Base-by-base conservation (phyloP, 1,139 yeast species). In the Blastobotrys apis region DNA sequence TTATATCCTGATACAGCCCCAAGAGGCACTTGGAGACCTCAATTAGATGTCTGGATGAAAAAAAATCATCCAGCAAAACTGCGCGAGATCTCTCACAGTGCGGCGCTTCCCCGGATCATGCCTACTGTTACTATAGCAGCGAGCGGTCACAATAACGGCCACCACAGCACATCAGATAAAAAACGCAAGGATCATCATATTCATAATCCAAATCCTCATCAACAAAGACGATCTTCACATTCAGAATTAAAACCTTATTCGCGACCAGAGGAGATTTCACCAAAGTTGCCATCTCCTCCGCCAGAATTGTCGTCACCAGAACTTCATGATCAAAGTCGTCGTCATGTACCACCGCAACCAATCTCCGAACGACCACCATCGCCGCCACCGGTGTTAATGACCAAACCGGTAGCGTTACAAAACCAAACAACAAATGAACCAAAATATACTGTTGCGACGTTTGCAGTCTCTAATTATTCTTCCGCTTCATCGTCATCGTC, bases 1-100 rank as follows among this genome's bases (percentile, higher is more conserved):
- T 54, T 66, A 33, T 66, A 62, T 44, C 66, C 70, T n/a, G 70
- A 66, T 50, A 66, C 70, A 9, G 70, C 70, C 2, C 69, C 69
- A 4, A 49, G 67, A 29, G 49, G 58, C 12, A 56, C 62, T 4
- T 66, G 70, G 70, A 51, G 67, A 33, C 68, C 68, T 1, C 69
- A 65, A 51, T 43, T 66, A 37, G 66, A 64, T 47, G 51, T 62
- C 5, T 65, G 69, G 69, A 55, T 66, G 53, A 60, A 57, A 47
- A 53, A 56, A 41, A 53, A 53, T 42, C 56, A 53, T 16, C 60
- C 60, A 9, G 44, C 48, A 13, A 57, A 53, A 39, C 45, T 55
- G 21, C 45, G 47, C 33, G 59, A 57, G 45, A 48, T 55, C 20
- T 41, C 56, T 13, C 55, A 50, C 43, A 41, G 41, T 31, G 38